Evolutionary conservation across 129 eudicot genomes (phyloP), one percentile per base, ranked within the genome.

Genomic region (Sambucus nigra): DNA sequence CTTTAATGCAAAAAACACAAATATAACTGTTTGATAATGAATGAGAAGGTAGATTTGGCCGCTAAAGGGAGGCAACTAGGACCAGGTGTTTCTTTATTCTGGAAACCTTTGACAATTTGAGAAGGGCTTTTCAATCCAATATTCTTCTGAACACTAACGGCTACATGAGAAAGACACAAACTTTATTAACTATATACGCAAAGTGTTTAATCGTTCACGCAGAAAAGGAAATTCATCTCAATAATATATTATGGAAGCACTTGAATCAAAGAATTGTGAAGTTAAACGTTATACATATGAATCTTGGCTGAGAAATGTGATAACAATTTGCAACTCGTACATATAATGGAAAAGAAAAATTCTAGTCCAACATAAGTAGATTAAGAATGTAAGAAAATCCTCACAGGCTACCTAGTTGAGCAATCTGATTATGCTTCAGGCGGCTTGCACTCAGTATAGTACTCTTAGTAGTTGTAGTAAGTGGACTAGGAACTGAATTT

Each of bases 401-500:
- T 0, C 31, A 18, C 40, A 51, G 16, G 18, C 18, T 69, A 89
- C 95, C 76, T 62, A 79, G 67, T 66, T 66, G 79, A 55, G 72
- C 63, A 54, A 79, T 76, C 72, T 59, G 76, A 69, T 55, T 73
- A 38, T 55, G 76, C 73, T 77, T 76, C 71, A 68, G 59, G 47
- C 52, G 49, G 75, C 69, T 76, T 27, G 69, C 31, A 53, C 57
- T 33, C n/a, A 21, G 27, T 27, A 39, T 53, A 66, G 68, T 33
- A 63, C 61, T 70, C 64, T 55, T 73, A 35, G 42, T 7, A 13
- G 60, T 57, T 47, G 57, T 55, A 51, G 61, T 45, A 61, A 35
- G 35, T 25, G 66, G 49, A 61, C 38, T 31, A 58, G 84, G 25
- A 51, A 64, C 78, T 57, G 80, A 68, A 65, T 76, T 81, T 59